Base-by-base conservation (phyloP, 768 basidiomycete genomes). In the Auricularia cornea region DNA sequence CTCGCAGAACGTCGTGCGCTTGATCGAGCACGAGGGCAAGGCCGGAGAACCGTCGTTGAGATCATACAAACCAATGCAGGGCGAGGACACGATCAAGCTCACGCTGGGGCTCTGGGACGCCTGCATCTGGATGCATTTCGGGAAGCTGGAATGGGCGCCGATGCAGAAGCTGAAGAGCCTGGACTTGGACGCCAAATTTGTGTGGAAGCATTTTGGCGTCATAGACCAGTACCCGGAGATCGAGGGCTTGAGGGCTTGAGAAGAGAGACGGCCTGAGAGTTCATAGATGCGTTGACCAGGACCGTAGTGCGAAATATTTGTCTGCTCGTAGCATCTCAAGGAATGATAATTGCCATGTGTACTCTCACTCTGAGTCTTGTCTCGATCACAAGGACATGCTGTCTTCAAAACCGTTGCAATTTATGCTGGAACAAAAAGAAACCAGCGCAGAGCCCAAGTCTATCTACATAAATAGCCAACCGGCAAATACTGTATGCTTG, bases 1-100 rank as follows among this genome's bases (percentile, higher is more conserved):
- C 0, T 84, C 82, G 31, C 68, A 76, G n/a, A 87, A 87, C 63
- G 73, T 87, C 31, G 56, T 84, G 5, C 71, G 68, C 59, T 79
- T 86, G 16, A 75, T 85, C 14, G n/a, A 35, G 3, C 67, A 57
- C 29, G 26, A 40, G 29, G 23, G 44, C 10, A 48, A 18, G 20
- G 20, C 6, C 44, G 20, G 20, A 12, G 11, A 48, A 14, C 35
- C 35, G 16, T 38, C 35, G 35, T 38, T 38, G 16, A 38, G 35
- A 38, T 14, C 12, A 48, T 59, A 33, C 56, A 30, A 6, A 10
- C 56, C 32, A 16, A 26, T 33, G 18, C 10, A 26, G 6, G 18
- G 14, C 18, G 56, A 30, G 14, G 32, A 26, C 56, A 26, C 28
- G 10, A 59, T 59, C 56, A 33, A 59, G 56, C 56, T 33, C n/a